phyloP scores from a whole-genome alignment of 805 yeast genomes.

The Wickerhamiella nectarea region DNA sequence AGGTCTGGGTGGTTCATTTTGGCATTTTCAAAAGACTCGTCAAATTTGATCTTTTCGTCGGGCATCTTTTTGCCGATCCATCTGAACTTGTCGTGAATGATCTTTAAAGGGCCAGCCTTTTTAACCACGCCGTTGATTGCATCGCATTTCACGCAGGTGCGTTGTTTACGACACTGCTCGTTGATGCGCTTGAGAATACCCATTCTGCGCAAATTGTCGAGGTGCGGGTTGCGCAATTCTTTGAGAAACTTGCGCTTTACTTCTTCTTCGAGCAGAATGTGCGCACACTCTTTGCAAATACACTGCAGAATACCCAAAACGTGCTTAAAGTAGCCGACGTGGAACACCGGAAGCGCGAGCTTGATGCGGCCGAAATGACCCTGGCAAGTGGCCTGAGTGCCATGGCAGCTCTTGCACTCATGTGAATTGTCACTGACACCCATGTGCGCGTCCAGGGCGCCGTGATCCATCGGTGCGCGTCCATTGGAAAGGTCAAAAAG shows the following conservation, averaged over 20 bases:
- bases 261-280: constrained; percentile 58
- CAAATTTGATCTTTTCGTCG: constrained; percentile 77
- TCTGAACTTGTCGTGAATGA: constrained; percentile 89
- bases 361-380: constrained; percentile 97
- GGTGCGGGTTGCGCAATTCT: constrained; percentile 78
- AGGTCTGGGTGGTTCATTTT: constrained; percentile 69
- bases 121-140: constrained; percentile 93
- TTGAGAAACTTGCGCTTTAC: constrained; percentile 51
- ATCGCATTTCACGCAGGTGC: constrained; percentile 79
- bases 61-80: constrained; percentile 87
- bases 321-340: constrained; percentile 91
- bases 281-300: constrained; percentile 80
- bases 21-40: constrained; percentile 68
- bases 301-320: constrained; percentile 78
- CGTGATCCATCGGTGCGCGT: constrained; percentile 63
- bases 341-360: constrained; percentile 90
- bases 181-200: constrained; percentile 63
- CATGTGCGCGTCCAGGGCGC: constrained; percentile 87
- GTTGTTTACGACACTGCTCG: constrained; percentile 91
- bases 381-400: constrained; percentile 84
- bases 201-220: constrained; percentile 89
- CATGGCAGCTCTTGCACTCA: constrained; percentile 86
- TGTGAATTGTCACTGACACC: constrained; percentile 81
- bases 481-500: constrained; percentile 84
- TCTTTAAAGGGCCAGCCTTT: constrained; percentile 90